These are phyloP conservation scores for Cymbidium sinense DNA, from an alignment of 106 monocot genomes.

Conservation along the genomic window DNA sequence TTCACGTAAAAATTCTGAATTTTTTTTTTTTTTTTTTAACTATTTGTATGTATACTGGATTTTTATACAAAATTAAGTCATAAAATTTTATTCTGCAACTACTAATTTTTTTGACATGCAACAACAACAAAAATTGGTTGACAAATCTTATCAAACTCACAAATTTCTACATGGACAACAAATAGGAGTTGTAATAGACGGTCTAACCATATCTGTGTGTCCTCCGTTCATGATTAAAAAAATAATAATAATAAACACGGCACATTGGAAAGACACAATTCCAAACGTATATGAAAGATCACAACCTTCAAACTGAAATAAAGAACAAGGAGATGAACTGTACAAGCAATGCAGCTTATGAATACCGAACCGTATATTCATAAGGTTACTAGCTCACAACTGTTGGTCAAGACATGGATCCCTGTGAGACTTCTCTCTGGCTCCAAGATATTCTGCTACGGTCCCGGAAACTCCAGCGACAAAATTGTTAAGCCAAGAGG, in stretches of 20 bases:
- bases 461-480: conserved; percentile 50
- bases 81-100: no score
- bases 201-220: background rate
- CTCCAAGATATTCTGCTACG: conserved; percentile 37
- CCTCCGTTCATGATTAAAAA: background rate
- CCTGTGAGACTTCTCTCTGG: conserved; percentile 23
- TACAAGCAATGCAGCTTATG: background rate
- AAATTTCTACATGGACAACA: no score
- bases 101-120: no score
- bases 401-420: conserved; percentile 70
- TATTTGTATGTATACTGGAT: no score
- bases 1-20: no score
- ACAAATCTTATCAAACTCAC: no score
- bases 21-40: no score
- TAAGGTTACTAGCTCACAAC: conserved; percentile 24
- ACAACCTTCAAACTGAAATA: background rate
- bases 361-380: background rate
- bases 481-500: conserved; percentile 42
- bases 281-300: background rate
- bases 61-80: no score
- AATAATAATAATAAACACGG: background rate
- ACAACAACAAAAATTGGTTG: no score
- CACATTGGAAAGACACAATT: background rate
- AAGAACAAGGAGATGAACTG: background rate
- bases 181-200: no score